A percentile compares a stretch with the other conserved stretches of the same genome.
Evolutionary conservation across 148 eudicot genomes (phyloP).

Genomic region (Arctostaphylos glauca): DNA sequence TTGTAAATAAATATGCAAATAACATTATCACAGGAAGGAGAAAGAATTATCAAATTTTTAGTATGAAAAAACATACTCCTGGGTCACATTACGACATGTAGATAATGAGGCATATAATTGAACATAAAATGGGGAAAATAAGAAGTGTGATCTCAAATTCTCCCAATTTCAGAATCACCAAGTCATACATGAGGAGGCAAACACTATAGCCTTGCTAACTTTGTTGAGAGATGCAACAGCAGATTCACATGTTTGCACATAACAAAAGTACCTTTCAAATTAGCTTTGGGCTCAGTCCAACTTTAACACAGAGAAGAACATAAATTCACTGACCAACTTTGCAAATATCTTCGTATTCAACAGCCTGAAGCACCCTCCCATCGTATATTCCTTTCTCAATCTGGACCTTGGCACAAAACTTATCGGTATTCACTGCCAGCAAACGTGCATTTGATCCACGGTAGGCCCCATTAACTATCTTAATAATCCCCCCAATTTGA

Average conservation of each 20-base stretch:
- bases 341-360: conserved; percentile 90
- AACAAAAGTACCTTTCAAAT: neutral
- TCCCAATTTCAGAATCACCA: neutral
- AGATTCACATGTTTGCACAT: conserved; percentile 2
- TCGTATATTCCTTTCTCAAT: conserved; percentile 88
- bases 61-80: neutral
- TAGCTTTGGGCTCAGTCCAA: neutral
- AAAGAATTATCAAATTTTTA: neutral
- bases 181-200: neutral
- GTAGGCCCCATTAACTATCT: conserved; percentile 88
- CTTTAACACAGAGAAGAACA: neutral
- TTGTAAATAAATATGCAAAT: neutral
- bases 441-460: conserved; percentile 73
- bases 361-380: conserved; percentile 74
- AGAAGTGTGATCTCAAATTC: neutral
- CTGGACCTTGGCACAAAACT: conserved; percentile 77
- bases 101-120: neutral
- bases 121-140: neutral
- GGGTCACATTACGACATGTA: neutral
- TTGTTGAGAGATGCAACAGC: neutral
- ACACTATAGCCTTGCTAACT: neutral
- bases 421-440: conserved; percentile 57
- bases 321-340: conserved; percentile 39
- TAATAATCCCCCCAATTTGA: conserved; percentile 84
- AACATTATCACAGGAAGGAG: neutral